Evolutionary conservation across 2,329 filamentous ascomycete species (phyloP).

Genomic region (Trichoderma koningiopsis): DNA sequence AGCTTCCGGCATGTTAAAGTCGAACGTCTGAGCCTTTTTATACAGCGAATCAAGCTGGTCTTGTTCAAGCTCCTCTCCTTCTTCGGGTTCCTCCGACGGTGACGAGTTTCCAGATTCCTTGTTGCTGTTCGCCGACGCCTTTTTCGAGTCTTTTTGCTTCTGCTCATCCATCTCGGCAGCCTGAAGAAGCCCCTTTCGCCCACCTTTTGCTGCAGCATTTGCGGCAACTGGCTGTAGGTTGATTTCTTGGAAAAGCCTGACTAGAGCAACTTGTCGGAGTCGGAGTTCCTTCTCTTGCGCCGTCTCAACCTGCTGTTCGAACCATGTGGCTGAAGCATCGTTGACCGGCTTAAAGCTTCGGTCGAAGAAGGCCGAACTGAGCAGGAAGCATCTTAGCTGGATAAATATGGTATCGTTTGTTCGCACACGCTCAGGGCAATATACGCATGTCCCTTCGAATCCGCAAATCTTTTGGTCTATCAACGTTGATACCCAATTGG

Average conservation of each 20-base stretch:
- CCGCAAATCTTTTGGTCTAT: slow-evolving; percentile 87
- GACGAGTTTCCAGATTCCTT: slow-evolving; percentile 49
- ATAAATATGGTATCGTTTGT: slow-evolving; percentile 95
- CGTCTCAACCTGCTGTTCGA: slow-evolving; percentile 80
- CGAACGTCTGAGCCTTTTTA: slow-evolving; percentile 94
- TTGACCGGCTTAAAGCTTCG: slow-evolving; percentile 60
- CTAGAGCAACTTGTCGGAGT: slow-evolving; percentile 81
- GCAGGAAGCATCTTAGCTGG: slow-evolving; percentile 77
- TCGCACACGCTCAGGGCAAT: slow-evolving; percentile 77
- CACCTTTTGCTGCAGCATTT: slow-evolving; percentile 77
- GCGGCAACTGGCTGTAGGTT: slow-evolving; percentile 74
- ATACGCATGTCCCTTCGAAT: slow-evolving; percentile 88
- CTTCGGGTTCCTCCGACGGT: slow-evolving; percentile 70
- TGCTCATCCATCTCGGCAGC: slow-evolving; percentile 89
- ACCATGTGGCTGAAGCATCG: slow-evolving; percentile 73
- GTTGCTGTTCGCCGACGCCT: slow-evolving; percentile 30
- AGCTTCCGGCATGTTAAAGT: slow-evolving; percentile 86
- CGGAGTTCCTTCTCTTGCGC: slow-evolving; percentile 81
- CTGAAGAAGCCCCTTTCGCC: slow-evolving; percentile 79
- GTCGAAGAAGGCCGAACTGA: slow-evolving; percentile 72
- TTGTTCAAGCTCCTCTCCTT: slow-evolving; percentile 89
- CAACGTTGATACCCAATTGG: slow-evolving; percentile 88
- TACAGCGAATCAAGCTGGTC: slow-evolving; percentile 94
- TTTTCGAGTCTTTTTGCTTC: slow-evolving; percentile 59
- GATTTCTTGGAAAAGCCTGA: slow-evolving; percentile 87